A percentile compares a stretch with the other conserved stretches of the same genome.
Conservation (phyloP, 805 yeast species). For the Hanseniaspora lachancei region DNA sequence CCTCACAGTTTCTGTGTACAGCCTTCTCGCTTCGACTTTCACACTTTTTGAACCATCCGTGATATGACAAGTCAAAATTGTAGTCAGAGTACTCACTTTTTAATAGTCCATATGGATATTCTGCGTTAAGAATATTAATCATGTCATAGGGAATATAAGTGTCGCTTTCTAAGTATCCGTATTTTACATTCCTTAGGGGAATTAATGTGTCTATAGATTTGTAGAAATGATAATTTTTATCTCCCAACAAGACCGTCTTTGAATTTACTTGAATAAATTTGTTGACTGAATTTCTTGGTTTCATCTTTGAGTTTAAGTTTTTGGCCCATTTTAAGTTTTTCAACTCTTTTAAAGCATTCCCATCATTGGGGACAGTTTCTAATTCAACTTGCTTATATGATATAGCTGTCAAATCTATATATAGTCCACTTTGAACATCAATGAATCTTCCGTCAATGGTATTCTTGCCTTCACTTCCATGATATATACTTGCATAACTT, state of each 20-base stretch:
- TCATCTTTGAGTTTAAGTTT: neutral
- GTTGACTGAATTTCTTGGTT: neutral
- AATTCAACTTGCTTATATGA: constrained; percentile 23
- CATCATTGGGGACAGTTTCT: neutral
- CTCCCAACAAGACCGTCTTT: neutral
- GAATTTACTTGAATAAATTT: neutral
- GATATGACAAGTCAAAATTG: neutral
- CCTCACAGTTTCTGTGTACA: constrained; percentile 7
- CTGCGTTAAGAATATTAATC: constrained; percentile 6
- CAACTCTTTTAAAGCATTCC: neutral
- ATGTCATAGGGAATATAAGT: constrained; percentile 12
- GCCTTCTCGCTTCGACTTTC: constrained; percentile 1
- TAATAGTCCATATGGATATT: constrained; percentile 12
- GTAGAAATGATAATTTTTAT: constrained; percentile 13
- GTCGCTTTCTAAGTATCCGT: constrained; percentile 11
- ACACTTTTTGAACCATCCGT: constrained; percentile 9
- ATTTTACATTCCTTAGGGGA: constrained; percentile 13
- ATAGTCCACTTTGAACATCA: constrained; percentile 45
- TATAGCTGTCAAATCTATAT: constrained; percentile 48
- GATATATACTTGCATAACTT: constrained; percentile 28
- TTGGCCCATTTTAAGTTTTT: neutral
- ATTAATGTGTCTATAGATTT: constrained; percentile 1
- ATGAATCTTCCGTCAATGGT: constrained; percentile 49
- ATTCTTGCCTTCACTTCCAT: constrained; percentile 33
- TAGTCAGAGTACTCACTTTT: constrained; percentile 6